phyloP scores from a whole-genome alignment of 192 early-diverging fungal genomes.

The Funneliformis geosporum region DNA sequence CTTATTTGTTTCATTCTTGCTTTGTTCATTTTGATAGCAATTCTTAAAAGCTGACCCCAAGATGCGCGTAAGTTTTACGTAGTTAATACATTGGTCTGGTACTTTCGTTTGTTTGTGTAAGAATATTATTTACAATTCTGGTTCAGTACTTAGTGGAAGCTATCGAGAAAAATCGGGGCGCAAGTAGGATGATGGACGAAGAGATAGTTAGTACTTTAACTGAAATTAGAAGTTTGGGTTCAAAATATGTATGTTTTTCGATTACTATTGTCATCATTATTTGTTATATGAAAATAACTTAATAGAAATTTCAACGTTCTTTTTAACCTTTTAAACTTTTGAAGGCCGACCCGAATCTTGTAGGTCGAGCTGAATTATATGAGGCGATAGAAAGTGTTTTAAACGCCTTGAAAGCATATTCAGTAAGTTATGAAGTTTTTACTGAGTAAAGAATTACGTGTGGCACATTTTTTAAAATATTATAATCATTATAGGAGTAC shows the following conservation, averaged over 20 bases:
- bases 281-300: background rate
- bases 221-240: background rate
- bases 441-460: background rate
- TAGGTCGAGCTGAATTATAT: constrained; percentile 92
- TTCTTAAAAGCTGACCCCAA: background rate
- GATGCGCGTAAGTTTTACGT: background rate
- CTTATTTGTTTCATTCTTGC: background rate
- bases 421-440: constrained; percentile 38
- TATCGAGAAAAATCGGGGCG: background rate
- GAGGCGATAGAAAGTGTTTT: constrained; percentile 84
- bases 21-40: background rate
- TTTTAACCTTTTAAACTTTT: background rate
- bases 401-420: constrained; percentile 77
- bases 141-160: background rate
- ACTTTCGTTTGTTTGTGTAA: background rate
- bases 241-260: background rate
- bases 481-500: constrained; percentile 59
- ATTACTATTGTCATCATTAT: background rate
- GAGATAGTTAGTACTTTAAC: background rate
- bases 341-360: constrained; percentile 74
- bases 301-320: background rate
- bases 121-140: background rate
- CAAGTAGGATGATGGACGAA: background rate
- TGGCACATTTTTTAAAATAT: background rate
- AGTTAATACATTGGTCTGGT: background rate